These are phyloP conservation scores for Nothophoma quercina DNA, from an alignment of 2,329 filamentous ascomycete species.

Conservation along the genomic window DNA sequence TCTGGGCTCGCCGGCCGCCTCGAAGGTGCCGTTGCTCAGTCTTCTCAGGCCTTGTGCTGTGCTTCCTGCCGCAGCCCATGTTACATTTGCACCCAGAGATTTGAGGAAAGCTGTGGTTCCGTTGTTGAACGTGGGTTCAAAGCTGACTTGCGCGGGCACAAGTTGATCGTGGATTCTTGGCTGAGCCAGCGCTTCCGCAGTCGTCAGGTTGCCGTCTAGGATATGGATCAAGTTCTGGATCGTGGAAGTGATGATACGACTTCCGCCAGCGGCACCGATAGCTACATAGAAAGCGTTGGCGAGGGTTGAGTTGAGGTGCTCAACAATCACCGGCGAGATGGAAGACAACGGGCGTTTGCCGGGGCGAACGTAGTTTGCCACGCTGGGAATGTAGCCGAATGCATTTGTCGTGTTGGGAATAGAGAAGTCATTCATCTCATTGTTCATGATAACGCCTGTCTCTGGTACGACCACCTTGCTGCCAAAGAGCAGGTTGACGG, in stretches of 20 bases:
- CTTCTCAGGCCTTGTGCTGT: constrained; percentile 74
- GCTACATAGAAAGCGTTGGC: constrained; percentile 65
- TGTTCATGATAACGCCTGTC: constrained; percentile 79
- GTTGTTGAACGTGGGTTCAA: constrained; percentile 76
- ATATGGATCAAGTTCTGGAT: constrained; percentile 77
- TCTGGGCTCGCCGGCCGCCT: constrained; percentile 78
- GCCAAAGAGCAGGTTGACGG: constrained; percentile 87
- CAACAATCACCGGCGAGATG: constrained; percentile 80
- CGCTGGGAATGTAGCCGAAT: constrained; percentile 83
- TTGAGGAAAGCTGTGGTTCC: constrained; percentile 69
- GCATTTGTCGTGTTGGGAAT: constrained; percentile 79
- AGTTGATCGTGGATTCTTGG: constrained; percentile 85
- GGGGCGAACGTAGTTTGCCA: constrained; percentile 81
- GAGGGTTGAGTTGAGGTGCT: constrained; percentile 64
- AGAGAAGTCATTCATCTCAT: constrained; percentile 69
- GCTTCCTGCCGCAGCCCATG: constrained; percentile 71
- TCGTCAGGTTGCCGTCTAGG: constrained; percentile 69
- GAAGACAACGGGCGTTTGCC: constrained; percentile 84
- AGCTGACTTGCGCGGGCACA: constrained; percentile 70
- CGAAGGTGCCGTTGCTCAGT: constrained; percentile 71
- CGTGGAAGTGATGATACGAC: constrained; percentile 81
- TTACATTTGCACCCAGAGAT: constrained; percentile 73
- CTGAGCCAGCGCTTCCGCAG: constrained; percentile 67
- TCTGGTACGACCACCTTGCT: constrained; percentile 78
- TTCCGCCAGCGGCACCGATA: constrained; percentile 81